Conservation (phyloP, 345 rosid genomes). For the Sonneratia caseolaris region DNA sequence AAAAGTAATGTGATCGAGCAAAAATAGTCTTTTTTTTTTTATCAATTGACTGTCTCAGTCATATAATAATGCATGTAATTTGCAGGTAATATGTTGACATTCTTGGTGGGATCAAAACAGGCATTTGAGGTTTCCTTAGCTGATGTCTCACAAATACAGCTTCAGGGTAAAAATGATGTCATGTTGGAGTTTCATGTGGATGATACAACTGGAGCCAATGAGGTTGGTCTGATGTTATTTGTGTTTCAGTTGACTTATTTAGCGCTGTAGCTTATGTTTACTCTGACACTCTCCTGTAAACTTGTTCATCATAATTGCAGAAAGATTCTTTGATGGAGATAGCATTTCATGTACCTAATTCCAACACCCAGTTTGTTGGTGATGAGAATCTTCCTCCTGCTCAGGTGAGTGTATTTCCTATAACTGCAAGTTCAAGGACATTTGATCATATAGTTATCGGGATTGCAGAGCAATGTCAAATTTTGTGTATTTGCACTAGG, state of each 20-base stretch:
- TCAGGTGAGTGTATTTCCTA: conserved; percentile 39
- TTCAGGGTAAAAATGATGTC: conserved; percentile 55
- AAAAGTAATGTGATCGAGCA: too few species aligned
- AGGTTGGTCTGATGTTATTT: conserved; percentile 29
- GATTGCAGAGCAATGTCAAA: neutral
- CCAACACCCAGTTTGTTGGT: conserved; percentile 86
- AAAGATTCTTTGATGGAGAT: conserved; percentile 97
- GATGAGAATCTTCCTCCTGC: conserved; percentile 86
- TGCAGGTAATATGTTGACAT: conserved; percentile 77
- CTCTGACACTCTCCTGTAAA: neutral
- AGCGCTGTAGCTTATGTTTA: neutral
- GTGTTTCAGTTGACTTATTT: neutral
- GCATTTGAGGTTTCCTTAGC: conserved; percentile 79
- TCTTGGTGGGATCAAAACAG: conserved; percentile 70
- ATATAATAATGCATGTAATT: neutral
- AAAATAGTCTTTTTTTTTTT: too few species aligned
- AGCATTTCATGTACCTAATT: conserved; percentile 81
- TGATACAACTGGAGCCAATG: conserved; percentile 96
- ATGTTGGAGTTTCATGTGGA: conserved; percentile 91
- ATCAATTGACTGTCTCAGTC: too few species aligned
- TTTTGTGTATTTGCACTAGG: conserved; percentile 31
- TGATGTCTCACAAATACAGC: too few species aligned
- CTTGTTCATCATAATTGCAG: conserved; percentile 26
- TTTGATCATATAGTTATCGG: neutral
- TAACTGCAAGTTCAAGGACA: neutral